These are phyloP conservation scores for Pyronema domesticum DNA, from an alignment of 495 filamentous ascomycete species.

Conservation along the genomic window DNA sequence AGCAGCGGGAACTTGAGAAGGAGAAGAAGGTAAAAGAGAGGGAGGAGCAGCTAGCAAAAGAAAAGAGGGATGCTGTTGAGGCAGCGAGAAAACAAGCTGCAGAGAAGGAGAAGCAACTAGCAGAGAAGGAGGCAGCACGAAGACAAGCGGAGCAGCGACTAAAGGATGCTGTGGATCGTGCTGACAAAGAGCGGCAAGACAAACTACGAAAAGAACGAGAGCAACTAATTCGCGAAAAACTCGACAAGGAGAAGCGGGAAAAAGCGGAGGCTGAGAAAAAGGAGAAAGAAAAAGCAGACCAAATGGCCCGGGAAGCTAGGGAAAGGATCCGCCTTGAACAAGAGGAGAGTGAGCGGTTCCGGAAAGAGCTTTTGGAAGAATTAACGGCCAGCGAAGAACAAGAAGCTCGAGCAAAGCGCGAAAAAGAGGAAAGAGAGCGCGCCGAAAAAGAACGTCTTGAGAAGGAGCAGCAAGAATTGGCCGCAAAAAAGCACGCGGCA, in stretches of 20 bases:
- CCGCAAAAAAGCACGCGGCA: neutral
- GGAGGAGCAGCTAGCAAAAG: constrained; percentile 4
- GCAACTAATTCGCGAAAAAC: constrained; percentile 19
- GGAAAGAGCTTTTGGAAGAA: constrained; percentile 19
- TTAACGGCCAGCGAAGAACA: constrained; percentile 19
- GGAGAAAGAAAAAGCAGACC: constrained; percentile 10
- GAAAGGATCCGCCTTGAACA: constrained; percentile 19
- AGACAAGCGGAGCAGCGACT: neutral
- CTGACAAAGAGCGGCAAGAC: neutral
- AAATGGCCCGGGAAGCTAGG: constrained; percentile 13
- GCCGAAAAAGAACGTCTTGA: neutral
- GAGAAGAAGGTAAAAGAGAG: constrained; percentile 22
- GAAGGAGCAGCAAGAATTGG: neutral
- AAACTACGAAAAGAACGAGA: constrained; percentile 6
- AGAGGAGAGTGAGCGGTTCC: constrained; percentile 21
- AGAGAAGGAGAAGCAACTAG: neutral
- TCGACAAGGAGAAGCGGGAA: constrained; percentile 19
- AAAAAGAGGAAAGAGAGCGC: constrained; percentile 2
- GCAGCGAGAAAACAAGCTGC: neutral
- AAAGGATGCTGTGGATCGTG: neutral
- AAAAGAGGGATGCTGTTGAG: constrained; percentile 7
- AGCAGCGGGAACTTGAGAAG: constrained; percentile 23
- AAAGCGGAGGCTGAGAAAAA: constrained; percentile 13
- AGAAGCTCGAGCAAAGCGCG: neutral
- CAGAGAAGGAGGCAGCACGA: neutral